These are phyloP conservation scores for Leccinum pallidistipes DNA, from an alignment of 1,284 basidiomycete species.

Conservation along the genomic window DNA sequence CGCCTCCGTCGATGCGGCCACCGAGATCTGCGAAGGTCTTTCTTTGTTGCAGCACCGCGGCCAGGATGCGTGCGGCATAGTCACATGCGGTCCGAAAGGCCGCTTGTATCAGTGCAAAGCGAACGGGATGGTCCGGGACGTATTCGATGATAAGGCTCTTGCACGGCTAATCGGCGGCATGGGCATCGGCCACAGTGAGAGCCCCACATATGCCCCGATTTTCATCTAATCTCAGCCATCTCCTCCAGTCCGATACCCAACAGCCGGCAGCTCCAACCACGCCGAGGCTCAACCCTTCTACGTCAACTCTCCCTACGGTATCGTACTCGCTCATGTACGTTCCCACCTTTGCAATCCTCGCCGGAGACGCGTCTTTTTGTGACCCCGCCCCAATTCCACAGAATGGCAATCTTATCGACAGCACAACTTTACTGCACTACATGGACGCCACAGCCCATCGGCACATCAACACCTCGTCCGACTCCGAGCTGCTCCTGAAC, in stretches of 20 bases:
- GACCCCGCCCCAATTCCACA: slow-evolving; percentile 35
- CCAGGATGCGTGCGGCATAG: slow-evolving; percentile 97
- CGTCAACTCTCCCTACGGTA: slow-evolving; percentile 98
- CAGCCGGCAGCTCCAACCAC: slow-evolving; percentile 95
- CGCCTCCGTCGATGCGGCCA: slow-evolving; percentile 70
- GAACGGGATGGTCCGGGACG: slow-evolving; percentile 99
- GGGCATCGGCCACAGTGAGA: slow-evolving; percentile 94
- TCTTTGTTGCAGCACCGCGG: slow-evolving; percentile 93
- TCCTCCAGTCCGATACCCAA: slow-evolving; percentile 89
- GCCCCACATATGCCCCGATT: not conserved
- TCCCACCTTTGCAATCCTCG: not conserved
- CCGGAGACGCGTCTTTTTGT: slow-evolving; percentile 1
- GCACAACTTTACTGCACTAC: slow-evolving; percentile 79
- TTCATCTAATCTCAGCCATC: slow-evolving; percentile 9
- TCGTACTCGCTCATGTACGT: slow-evolving; percentile 94
- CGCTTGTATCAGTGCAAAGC: slow-evolving; percentile 98
- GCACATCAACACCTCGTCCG: slow-evolving; percentile 98
- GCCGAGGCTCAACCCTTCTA: slow-evolving; percentile 99
- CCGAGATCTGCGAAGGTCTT: slow-evolving; percentile 89
- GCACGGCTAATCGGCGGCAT: slow-evolving; percentile 87
- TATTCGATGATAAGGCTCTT: slow-evolving; percentile 85
- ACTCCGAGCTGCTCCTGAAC: slow-evolving; percentile 97
- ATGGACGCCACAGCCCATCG: slow-evolving; percentile 97
- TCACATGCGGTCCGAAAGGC: slow-evolving; percentile 95
- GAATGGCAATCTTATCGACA: slow-evolving; percentile 99